phyloP scores from a whole-genome alignment of 352 stramenopile species.

The Phytophthora brassicae region DNA sequence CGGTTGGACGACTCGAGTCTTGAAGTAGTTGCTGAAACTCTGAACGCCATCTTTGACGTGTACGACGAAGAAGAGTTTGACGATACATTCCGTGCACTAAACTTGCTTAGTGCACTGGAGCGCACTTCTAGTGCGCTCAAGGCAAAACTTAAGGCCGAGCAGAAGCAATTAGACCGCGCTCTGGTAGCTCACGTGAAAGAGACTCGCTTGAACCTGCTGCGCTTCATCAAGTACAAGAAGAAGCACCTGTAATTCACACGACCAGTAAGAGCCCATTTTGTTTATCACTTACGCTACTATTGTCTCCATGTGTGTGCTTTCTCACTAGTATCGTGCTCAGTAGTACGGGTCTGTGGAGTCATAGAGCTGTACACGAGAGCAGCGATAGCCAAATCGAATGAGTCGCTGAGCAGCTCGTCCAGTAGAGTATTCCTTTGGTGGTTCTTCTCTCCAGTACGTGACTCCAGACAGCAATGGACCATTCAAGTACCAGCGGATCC shows the following conservation, averaged over 20 bases:
- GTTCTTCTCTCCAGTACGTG: constrained; percentile 59
- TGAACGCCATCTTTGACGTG: constrained; percentile 88
- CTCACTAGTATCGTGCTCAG: constrained; percentile 8
- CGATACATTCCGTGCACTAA: constrained; percentile 61
- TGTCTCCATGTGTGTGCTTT: constrained; percentile 6
- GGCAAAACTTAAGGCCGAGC: constrained; percentile 74
- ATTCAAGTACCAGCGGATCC: constrained; percentile 83
- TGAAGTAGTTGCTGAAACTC: constrained; percentile 80
- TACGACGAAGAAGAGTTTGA: constrained; percentile 85
- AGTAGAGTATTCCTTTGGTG: constrained; percentile 37
- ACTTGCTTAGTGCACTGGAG: constrained; percentile 71
- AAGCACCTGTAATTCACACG: constrained; percentile 64
- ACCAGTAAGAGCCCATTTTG: constrained; percentile 20
- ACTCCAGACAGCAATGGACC: constrained; percentile 53
- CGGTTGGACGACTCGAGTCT: constrained; percentile 69
- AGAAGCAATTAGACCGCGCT: constrained; percentile 76
- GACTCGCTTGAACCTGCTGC: constrained; percentile 82
- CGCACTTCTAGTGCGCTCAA: constrained; percentile 60
- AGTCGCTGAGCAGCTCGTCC: constrained; percentile 66
- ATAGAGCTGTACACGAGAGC: constrained; percentile 66
- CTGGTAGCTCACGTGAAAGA: constrained; percentile 86
- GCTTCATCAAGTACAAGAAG: constrained; percentile 94
- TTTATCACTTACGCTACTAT: constrained; percentile 14
- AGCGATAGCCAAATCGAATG: constrained; percentile 72
- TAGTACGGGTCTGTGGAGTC: constrained; percentile 59